Conservation (phyloP, 306 rosid species). For the Oxytropis ochrocephala region DNA sequence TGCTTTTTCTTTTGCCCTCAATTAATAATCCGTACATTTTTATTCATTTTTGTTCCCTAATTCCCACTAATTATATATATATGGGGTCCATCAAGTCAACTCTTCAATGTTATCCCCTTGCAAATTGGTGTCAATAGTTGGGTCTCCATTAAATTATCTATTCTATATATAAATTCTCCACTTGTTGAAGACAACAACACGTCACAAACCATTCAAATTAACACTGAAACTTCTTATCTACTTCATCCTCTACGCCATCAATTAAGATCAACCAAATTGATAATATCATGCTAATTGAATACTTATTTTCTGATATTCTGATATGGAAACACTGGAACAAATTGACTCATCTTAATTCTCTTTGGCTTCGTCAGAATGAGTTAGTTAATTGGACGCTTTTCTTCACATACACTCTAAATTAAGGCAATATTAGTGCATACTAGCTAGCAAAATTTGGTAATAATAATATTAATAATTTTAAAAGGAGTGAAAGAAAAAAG, state of each 20-base stretch:
- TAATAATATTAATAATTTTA: too few species aligned
- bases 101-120: not conserved
- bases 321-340: too few species aligned
- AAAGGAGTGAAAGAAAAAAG: too few species aligned
- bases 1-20: conserved; percentile 8
- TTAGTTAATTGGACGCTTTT: too few species aligned
- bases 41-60: not conserved
- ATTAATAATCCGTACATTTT: not conserved
- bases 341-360: too few species aligned
- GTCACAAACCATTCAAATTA: conserved; percentile 3
- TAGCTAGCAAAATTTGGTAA: too few species aligned
- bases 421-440: too few species aligned
- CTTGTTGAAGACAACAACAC: not conserved
- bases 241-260: not conserved
- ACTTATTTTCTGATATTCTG: not conserved
- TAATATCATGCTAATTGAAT: not conserved
- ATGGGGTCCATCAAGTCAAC: not conserved
- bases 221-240: not conserved
- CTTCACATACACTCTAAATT: too few species aligned
- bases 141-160: not conserved
- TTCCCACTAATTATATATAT: conserved; percentile 8
- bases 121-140: conserved; percentile 10
- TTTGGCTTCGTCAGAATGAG: too few species aligned
- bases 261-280: not conserved
- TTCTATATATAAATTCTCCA: not conserved